Base-by-base conservation (phyloP, 2,329 filamentous ascomycete species). In the Chrysosporium keratinophilum region DNA sequence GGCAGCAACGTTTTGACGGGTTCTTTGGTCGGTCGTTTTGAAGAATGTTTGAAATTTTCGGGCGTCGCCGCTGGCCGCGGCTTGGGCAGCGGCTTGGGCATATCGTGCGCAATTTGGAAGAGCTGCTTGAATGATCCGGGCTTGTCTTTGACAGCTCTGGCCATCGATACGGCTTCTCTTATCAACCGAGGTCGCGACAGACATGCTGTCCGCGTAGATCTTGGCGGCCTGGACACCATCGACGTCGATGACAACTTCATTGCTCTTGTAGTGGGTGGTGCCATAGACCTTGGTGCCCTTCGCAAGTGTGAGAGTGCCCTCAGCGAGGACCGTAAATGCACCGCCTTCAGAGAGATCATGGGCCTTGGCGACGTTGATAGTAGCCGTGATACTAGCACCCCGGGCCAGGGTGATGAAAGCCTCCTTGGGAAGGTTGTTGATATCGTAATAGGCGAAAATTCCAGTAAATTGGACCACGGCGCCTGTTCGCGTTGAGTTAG, bases 21-120 rank as follows among this genome's bases (percentile, higher is more conserved):
- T 72, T 3, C 67, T 57, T 12, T 66, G 58, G 14, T 69, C 66
- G 34, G 76, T 77, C 0, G 77, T 77, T 69, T 83, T 84, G 76
- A 85, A 87, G 73, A 82, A 85, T 62, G 82, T 78, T 35, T 66
- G 67, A 60, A 83, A 68, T 62, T 75, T 80, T 19, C 15, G 7
- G 6, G 55, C 14, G 37, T 49, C 19, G 60, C 69, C 66, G 1
- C 74, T 71, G 0, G 70, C 58, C 19, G 77, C 78, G 0, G 73
- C 77, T 1, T 71, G 65, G 0, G 79, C 78, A 1, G 77, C 77
- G 0, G 67, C 63, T 0, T 78, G 74, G 6, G 82, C 82, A 2
- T 70, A 66, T 2, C 68, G 69, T 1, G 83, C 81, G 5, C 83
- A 70, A n/a, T 66, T 69, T 6, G 72, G 69, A 10, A 85, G 69